phyloP scores from a whole-genome alignment of 176 grass and related monocot genomes.

The Hordeum vulgare region DNA sequence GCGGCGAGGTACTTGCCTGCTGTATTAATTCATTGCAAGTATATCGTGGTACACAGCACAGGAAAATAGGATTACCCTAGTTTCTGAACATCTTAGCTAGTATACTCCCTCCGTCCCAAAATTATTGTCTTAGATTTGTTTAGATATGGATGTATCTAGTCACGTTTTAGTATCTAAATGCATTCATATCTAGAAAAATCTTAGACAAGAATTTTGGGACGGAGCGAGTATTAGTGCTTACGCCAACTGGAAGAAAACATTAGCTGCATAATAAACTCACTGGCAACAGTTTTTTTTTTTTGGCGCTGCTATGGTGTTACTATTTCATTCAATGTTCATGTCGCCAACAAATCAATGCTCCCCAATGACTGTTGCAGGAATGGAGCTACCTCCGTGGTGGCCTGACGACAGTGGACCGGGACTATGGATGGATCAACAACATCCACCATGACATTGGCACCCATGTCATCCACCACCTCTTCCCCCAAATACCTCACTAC shows the following conservation, averaged over 20 bases:
- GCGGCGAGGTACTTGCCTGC: slow-evolving; percentile 51
- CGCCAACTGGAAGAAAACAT: neutral
- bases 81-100: neutral
- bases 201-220: too few relatives aligned
- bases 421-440: slow-evolving; percentile 95
- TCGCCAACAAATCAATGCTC: neutral
- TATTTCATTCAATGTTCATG: neutral
- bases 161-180: too few relatives aligned
- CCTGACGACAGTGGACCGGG: slow-evolving; percentile 71
- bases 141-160: too few relatives aligned
- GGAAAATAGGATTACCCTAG: neutral
- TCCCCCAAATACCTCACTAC: slow-evolving; percentile 94
- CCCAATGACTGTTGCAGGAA: slow-evolving; percentile 38
- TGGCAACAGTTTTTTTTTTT: neutral
- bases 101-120: too few relatives aligned
- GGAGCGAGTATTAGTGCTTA: neutral
- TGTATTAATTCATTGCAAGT: neutral
- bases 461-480: slow-evolving; percentile 95
- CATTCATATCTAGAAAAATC: too few relatives aligned
- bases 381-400: slow-evolving; percentile 93
- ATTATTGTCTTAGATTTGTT: too few relatives aligned
- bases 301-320: neutral
- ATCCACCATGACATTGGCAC: slow-evolving; percentile 97
- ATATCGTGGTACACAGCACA: neutral
- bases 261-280: neutral